A percentile compares a stretch with the other conserved stretches of the same genome.
phyloP scores from a whole-genome alignment of 192 early-diverging fungal genomes.

The Backusella parvicylindrica region DNA sequence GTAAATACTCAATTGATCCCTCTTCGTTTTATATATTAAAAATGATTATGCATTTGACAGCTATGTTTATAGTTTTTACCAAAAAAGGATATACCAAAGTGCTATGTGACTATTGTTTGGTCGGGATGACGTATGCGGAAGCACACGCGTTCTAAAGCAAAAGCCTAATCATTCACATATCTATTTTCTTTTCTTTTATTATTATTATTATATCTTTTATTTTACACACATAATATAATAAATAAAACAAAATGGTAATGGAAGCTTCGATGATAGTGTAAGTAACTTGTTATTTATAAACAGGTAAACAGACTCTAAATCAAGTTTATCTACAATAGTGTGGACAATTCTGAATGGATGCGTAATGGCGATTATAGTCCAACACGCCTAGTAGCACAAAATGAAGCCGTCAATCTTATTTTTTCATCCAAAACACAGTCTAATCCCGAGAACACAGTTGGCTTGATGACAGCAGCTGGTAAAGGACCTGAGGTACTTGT shows the following conservation, averaged over 20 bases:
- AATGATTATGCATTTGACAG: background rate
- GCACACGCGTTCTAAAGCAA: constrained; percentile 1
- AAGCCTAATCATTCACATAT: background rate
- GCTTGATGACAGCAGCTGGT: constrained; percentile 92
- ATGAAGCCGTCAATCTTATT: constrained; percentile 88
- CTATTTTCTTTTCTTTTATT: background rate
- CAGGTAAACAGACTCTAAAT: background rate
- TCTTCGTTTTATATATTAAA: no score
- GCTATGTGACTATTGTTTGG: background rate
- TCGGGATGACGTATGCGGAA: background rate
- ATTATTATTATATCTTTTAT: background rate
- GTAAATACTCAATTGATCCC: no score
- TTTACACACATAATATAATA: background rate
- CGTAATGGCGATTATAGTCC: constrained; percentile 98
- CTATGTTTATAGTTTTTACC: background rate
- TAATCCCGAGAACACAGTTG: constrained; percentile 96
- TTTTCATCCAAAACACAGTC: constrained; percentile 87
- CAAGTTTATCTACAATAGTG: constrained; percentile 31
- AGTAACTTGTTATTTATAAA: constrained; percentile 9
- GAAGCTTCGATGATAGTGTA: constrained; percentile 92
- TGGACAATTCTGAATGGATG: constrained; percentile 99
- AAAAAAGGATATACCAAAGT: background rate
- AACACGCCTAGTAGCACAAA: constrained; percentile 89
- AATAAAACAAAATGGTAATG: constrained; percentile 65
- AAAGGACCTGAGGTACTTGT: constrained; percentile 94